These are phyloP conservation scores for Suhomyces choctaworum DNA, from an alignment of 1,139 yeast genomes.

Conservation along the genomic window DNA sequence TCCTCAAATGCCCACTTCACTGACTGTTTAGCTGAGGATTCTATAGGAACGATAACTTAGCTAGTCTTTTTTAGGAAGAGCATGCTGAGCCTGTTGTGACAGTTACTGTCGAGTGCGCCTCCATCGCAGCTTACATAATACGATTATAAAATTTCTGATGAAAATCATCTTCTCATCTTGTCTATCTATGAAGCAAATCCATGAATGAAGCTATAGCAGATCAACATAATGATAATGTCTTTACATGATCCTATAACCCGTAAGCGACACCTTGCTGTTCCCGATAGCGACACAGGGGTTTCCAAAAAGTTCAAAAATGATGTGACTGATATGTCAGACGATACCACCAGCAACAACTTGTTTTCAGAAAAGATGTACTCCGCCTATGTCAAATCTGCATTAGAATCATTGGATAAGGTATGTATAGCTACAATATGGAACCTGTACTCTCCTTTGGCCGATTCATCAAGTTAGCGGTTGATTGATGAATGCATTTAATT, in stretches of 20 bases:
- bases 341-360: conserved; percentile 15
- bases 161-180: conserved; percentile 3
- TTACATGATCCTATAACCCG: conserved; percentile 20
- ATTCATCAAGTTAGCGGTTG: conserved; percentile 6
- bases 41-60: too few relatives aligned
- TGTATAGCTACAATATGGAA: conserved; percentile 27
- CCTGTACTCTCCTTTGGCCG: conserved; percentile 8
- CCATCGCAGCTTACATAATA: conserved; percentile 9
- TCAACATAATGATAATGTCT: conserved; percentile 18
- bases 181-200: conserved; percentile 2
- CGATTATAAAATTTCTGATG: conserved; percentile 4
- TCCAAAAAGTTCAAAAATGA: conserved; percentile 12
- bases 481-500: too few relatives aligned
- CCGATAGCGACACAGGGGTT: conserved; percentile 13
- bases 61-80: too few relatives aligned
- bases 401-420: conserved; percentile 66
- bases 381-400: conserved; percentile 65
- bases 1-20: too few relatives aligned
- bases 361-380: conserved; percentile 60
- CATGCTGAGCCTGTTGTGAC: too few relatives aligned
- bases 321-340: conserved; percentile 11
- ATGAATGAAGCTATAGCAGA: conserved; percentile 5
- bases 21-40: too few relatives aligned
- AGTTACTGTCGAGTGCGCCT: not conserved
- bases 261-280: conserved; percentile 18